A percentile compares a stretch with the other conserved stretches of the same genome.
Conservation (phyloP, 169 alveolate genomes). For the Plasmodium vinckei region DNA sequence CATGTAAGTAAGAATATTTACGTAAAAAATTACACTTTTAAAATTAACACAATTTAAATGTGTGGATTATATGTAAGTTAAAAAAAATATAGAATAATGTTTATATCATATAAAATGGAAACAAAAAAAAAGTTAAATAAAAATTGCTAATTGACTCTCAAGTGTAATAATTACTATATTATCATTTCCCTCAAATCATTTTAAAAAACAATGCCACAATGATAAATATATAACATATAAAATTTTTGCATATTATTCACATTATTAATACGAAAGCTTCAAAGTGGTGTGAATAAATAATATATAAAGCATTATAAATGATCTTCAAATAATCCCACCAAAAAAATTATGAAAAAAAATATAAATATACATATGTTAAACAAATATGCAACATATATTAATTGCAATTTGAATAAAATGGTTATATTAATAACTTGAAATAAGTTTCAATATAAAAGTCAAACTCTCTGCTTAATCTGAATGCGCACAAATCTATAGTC, state of each 20-base stretch:
- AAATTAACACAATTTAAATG: slow-evolving; percentile 2
- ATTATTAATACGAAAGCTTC: no score
- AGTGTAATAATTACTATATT: slow-evolving; percentile 1
- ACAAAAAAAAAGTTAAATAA: slow-evolving; percentile 8
- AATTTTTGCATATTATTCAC: slow-evolving; percentile 9
- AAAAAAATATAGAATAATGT: not conserved
- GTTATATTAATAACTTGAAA: slow-evolving; percentile 1
- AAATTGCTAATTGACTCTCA: slow-evolving; percentile 8
- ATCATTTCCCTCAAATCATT: not conserved
- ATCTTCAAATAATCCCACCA: slow-evolving; percentile 24
- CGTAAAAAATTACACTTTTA: slow-evolving; percentile 9
- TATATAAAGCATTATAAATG: slow-evolving; percentile 10
- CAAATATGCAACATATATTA: slow-evolving; percentile 15
- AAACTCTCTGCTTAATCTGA: no score
- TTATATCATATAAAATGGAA: not conserved
- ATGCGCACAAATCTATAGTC: no score
- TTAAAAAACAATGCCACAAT: slow-evolving; percentile 16
- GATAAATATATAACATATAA: slow-evolving; percentile 25
- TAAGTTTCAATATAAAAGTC: slow-evolving; percentile 5
- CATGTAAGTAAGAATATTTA: slow-evolving; percentile 4
- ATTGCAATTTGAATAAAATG: slow-evolving; percentile 1
- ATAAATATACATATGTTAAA: slow-evolving; percentile 24
- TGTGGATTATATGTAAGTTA: slow-evolving; percentile 10
- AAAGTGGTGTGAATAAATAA: slow-evolving; percentile 5
- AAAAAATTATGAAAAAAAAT: slow-evolving; percentile 35